Base-by-base conservation (phyloP, 768 basidiomycete species). In the Boletus sp. region DNA sequence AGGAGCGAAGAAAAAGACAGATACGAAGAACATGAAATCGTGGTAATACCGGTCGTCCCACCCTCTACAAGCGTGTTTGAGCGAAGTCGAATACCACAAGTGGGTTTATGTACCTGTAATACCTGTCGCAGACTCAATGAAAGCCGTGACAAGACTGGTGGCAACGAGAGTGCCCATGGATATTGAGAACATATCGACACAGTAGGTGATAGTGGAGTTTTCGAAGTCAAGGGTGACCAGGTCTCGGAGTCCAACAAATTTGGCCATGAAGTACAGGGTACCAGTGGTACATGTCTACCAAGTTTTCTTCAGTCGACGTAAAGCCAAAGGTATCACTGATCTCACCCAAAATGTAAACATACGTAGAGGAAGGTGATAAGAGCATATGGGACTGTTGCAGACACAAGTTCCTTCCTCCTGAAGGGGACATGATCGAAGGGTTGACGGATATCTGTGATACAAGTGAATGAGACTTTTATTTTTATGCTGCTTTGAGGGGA, bases 211-310 rank as follows among this genome's bases (percentile, higher is more conserved):
- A 12, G 86, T 90, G 15, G 87, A 89, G 59, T 85, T 83, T 73
- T 94, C 92, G 63, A 94, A 94, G 69, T 94, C 92, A 54, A 92
- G 77, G 28, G 91, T 92, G 14, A 90, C 82, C 1, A 86, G 87
- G 66, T 93, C 87, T 47, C 90, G 89, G 2, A 94, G 80, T n/a
- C 89, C 90, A 7, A 92, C 90, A 60, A 93, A 93, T 69, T 89
- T 92, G 52, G 90, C 89, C 92, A 94, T 93, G 39, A 91, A 88
- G 69, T 93, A 92, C 5, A 94, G 76, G 9, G 92, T 93, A 66
- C 92, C 87, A 53, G 77, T 79, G 30, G 75, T 78, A 55, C n/a
- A n/a, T n/a, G n/a, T 78, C 74, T 71, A 54, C 47, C 52, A 14
- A 1, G 20, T 41, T 9, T 41, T 3, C 36, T 56, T 44, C 36